phyloP scores from a whole-genome alignment of 495 filamentous ascomycete genomes.

The Emericellopsis terricola region DNA sequence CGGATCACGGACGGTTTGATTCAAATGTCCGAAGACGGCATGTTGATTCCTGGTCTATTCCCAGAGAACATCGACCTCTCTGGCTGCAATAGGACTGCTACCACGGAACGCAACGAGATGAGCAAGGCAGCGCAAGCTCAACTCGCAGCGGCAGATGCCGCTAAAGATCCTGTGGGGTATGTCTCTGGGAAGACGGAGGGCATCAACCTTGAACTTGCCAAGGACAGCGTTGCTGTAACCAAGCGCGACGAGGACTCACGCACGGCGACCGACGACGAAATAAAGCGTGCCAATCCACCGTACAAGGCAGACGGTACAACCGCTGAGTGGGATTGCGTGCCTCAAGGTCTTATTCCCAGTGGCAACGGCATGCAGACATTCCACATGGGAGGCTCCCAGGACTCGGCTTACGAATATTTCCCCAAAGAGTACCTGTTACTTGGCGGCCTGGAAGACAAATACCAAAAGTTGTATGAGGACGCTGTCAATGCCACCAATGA shows the following conservation, averaged over 20 bases:
- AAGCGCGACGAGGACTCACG: background rate
- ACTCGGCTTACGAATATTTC: conserved; percentile 91
- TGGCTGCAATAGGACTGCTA: conserved; percentile 27
- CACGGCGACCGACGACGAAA: background rate
- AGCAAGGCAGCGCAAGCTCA: conserved; percentile 8
- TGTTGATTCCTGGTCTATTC: conserved; percentile 68
- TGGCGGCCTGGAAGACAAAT: conserved; percentile 67
- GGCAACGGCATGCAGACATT: conserved; percentile 19
- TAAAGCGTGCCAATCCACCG: background rate
- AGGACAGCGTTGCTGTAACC: background rate
- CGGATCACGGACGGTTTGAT: conserved; percentile 80
- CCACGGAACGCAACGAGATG: conserved; percentile 5
- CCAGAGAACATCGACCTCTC: conserved; percentile 62
- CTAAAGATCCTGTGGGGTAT: background rate
- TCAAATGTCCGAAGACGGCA: conserved; percentile 48
- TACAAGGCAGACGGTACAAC: conserved; percentile 8
- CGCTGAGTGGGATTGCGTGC: conserved; percentile 28
- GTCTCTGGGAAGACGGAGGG: background rate
- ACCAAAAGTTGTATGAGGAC: conserved; percentile 62
- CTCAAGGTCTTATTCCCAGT: conserved; percentile 29
- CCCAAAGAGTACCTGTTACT: conserved; percentile 70
- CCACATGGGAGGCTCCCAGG: conserved; percentile 62
- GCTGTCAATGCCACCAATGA: conserved; percentile 52
- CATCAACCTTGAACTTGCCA: background rate
- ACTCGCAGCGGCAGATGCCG: conserved; percentile 3